Evolutionary conservation across 202 grass and related monocot genomes (phyloP), one percentile per base, ranked within the genome.

Genomic region (Saccharum hybrid): DNA sequence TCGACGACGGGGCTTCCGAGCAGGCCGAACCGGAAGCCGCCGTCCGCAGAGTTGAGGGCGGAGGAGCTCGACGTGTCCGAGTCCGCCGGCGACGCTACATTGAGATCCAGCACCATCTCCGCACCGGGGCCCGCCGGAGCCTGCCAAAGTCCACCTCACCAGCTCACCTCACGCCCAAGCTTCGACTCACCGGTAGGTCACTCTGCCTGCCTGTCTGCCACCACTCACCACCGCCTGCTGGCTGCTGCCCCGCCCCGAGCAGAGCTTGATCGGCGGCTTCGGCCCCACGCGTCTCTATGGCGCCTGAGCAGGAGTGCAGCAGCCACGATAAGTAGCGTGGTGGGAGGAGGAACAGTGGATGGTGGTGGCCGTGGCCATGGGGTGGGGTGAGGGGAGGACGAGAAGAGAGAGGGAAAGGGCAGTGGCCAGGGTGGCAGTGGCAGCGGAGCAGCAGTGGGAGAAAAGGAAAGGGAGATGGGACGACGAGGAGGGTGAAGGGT

Each of bases 31-130:
- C 75, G 77, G 72, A 86, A 81, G 71, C 62, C 74, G 7, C 22
- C 78, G 39, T 82, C 85, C 12, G 39, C 84, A 2, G 84, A 68
- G 65, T 91, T 90, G 40, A 93, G 85, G 57, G 90, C 79, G 68
- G 86, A 92, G 16, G 90, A 94, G 66, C 75, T 90, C 33, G 92
- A 87, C 71, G 90, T 90, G 34, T 71, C 86, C 41, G 92, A 94
- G 59, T 62, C 85, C 21, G 36, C 86, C 59, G 90, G 84, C 28
- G 94, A 97, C 61, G 78, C 88, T 73, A 91, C 90, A 92, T 97
- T 97, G 86, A 97, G 95, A 94, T 97, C 95, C 87, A 97, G 84
- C 82, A 91, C 82, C 95, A 92, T 97, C 76, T 82, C 66, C 82
- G 49, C 78, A 77, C 84, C 68, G 71, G 28, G 49, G 21, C 49